Evolutionary conservation across 352 stramenopile genomes (phyloP).

Genomic region (Pythium dissotocum): DNA sequence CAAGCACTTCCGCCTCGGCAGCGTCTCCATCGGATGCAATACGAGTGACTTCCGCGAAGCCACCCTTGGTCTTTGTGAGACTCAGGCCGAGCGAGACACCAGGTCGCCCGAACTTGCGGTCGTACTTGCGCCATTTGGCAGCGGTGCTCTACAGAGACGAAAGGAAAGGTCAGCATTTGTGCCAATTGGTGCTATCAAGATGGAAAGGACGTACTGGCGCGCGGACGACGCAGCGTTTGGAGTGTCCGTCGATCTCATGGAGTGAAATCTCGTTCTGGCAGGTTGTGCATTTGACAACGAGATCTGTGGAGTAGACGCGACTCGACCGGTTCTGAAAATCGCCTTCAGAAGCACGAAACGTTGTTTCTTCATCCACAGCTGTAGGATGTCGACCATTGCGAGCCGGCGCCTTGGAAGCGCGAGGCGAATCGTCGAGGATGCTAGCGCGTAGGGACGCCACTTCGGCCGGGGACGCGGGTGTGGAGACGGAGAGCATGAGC

Average conservation of each 20-base stretch:
- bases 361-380: background rate
- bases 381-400: background rate
- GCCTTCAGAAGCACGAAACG: background rate
- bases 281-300: conserved; percentile 73
- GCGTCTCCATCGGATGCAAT: conserved; percentile 57
- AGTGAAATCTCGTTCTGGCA: conserved; percentile 51
- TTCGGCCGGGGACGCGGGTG: conserved; percentile 5
- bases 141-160: background rate
- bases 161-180: background rate
- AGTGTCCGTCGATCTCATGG: conserved; percentile 62
- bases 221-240: conserved; percentile 51
- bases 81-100: conserved; percentile 64
- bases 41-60: conserved; percentile 73
- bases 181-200: background rate
- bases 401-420: background rate
- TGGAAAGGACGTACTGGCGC: conserved; percentile 33
- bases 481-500: conserved; percentile 8
- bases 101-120: conserved; percentile 45
- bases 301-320: conserved; percentile 13
- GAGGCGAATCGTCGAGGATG: conserved; percentile 1
- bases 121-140: conserved; percentile 59
- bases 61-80: conserved; percentile 62
- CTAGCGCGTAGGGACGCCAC: conserved; percentile 3
- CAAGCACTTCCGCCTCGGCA: conserved; percentile 56
- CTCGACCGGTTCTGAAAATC: background rate